Base-by-base conservation (phyloP, 140 eudicot genomes). In the Senecio squalidus region DNA sequence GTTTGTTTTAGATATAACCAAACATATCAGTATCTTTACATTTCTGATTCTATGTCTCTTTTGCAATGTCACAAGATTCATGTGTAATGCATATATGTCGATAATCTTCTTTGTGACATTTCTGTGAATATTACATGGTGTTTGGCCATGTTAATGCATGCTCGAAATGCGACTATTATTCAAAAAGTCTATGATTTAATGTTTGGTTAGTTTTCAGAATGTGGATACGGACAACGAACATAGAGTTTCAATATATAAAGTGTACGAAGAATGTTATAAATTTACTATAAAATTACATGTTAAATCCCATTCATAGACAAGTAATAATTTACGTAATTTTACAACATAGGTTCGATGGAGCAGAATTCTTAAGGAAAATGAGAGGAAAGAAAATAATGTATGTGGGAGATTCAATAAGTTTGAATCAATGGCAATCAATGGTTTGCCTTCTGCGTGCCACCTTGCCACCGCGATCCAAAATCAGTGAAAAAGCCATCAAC, bases 371-470 rank as follows among this genome's bases (percentile, higher is more conserved):
- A 45, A 26, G 45, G 34, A 77, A 54, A 59, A 61, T 61, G 62
- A 76, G 54, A 6, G 95, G 90, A 0, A 85, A 85, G 62, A 76
- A 76, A 31, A 79, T 85, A 13, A 70, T 85, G 95, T 85, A 54
- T 22, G 55, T 87, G 6, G 96, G 96, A 9, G 96, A 87, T 44
- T 87, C 96, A 5, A 9, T 89, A 1, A 89, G 97, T 22, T 27
- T 70, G 6, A 75, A 89, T 74, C 82, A 82, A 2, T 84, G 95
- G 80, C 83, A 84, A 28, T 84, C 94, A 0, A 78, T 88, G 36
- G 60, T 79, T 8, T 88, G 96, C 53, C 81, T 88, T 74, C 68
- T 88, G 55, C 83, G 77, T 76, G 70, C 81, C 41, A 71, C 83
- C 17, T 66, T 87, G 38, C 74, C 74, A 1, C 73, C 93, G 2